These are phyloP conservation scores for Baorangia bicolor DNA, from an alignment of 768 basidiomycete species.

Conservation along the genomic window DNA sequence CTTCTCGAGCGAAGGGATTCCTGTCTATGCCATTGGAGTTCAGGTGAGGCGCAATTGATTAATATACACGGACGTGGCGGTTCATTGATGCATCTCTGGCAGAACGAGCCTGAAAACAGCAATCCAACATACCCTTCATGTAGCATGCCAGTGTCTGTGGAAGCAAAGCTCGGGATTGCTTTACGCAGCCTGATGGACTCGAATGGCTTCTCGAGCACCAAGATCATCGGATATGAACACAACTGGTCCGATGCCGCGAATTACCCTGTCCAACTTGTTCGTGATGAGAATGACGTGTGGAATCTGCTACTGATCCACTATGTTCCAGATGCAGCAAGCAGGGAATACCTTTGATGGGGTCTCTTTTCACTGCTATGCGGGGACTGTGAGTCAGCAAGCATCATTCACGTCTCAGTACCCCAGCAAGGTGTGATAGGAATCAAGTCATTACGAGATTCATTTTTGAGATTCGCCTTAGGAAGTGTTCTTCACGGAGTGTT, in stretches of 20 bases:
- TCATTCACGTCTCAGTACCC: slow-evolving; percentile 56
- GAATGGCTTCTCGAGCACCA: slow-evolving; percentile 57
- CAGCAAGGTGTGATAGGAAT: slow-evolving; percentile 37
- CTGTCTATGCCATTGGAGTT: slow-evolving; percentile 61
- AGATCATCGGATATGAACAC: slow-evolving; percentile 69
- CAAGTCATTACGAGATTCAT: neutral
- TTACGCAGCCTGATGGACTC: slow-evolving; percentile 61
- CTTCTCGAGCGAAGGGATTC: slow-evolving; percentile 58
- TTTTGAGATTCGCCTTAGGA: slow-evolving; percentile 21
- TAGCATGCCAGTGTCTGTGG: slow-evolving; percentile 49
- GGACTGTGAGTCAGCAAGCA: slow-evolving; percentile 52
- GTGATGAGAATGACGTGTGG: slow-evolving; percentile 5
- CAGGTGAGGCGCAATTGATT: slow-evolving; percentile 32
- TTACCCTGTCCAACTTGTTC: slow-evolving; percentile 59
- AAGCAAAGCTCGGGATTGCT: slow-evolving; percentile 56
- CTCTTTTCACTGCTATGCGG: slow-evolving; percentile 72
- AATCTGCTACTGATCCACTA: neutral
- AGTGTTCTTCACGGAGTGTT: slow-evolving; percentile 59
- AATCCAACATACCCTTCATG: slow-evolving; percentile 71
- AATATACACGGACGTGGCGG: neutral
- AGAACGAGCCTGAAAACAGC: slow-evolving; percentile 56
- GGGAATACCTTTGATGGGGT: slow-evolving; percentile 59
- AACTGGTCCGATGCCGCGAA: slow-evolving; percentile 69
- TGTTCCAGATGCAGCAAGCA: slow-evolving; percentile 52
- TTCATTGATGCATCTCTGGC: slow-evolving; percentile 3